phyloP scores from a whole-genome alignment of 2,329 filamentous ascomycete species.

The Cladophialophora yegresii region DNA sequence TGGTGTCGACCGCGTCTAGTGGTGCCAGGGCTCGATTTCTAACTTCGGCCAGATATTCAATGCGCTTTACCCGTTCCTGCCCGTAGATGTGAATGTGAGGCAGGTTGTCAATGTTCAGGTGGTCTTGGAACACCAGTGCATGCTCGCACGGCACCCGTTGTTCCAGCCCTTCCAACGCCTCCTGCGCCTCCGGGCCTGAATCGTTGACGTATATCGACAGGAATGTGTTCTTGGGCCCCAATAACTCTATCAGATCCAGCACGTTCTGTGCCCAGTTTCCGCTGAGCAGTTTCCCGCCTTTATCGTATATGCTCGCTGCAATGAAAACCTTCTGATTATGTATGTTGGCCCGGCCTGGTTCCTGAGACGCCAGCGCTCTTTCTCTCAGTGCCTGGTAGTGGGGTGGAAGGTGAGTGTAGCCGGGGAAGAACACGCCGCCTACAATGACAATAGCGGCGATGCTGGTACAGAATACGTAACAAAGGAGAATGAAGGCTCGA shows the following conservation, averaged over 20 bases:
- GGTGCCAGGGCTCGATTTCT: constrained; percentile 70
- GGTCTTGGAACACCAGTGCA: constrained; percentile 61
- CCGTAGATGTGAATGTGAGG: constrained; percentile 64
- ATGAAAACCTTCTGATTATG: constrained; percentile 71
- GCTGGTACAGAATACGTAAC: constrained; percentile 29
- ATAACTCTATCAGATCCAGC: constrained; percentile 62
- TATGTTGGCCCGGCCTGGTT: constrained; percentile 52
- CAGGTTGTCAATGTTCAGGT: constrained; percentile 59
- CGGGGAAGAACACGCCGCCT: constrained; percentile 55
- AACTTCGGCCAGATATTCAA: constrained; percentile 71
- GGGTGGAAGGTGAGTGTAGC: constrained; percentile 57
- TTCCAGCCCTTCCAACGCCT: constrained; percentile 58
- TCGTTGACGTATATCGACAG: constrained; percentile 75
- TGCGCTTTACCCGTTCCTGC: constrained; percentile 66
- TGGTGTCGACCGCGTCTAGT: constrained; percentile 52
- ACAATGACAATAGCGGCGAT: constrained; percentile 45
- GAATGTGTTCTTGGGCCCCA: constrained; percentile 69
- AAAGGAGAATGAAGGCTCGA: constrained; percentile 30
- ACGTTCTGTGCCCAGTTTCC: constrained; percentile 67
- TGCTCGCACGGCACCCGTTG: constrained; percentile 53
- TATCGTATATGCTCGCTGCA: constrained; percentile 69
- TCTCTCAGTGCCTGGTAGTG: constrained; percentile 52
- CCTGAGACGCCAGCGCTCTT: constrained; percentile 39
- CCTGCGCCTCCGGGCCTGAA: constrained; percentile 58
- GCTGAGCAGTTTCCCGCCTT: constrained; percentile 59